Evolutionary conservation across 2,329 filamentous ascomycete genomes (phyloP), one percentile per base, ranked within the genome.

Genomic region (Trichoderma hamatum): DNA sequence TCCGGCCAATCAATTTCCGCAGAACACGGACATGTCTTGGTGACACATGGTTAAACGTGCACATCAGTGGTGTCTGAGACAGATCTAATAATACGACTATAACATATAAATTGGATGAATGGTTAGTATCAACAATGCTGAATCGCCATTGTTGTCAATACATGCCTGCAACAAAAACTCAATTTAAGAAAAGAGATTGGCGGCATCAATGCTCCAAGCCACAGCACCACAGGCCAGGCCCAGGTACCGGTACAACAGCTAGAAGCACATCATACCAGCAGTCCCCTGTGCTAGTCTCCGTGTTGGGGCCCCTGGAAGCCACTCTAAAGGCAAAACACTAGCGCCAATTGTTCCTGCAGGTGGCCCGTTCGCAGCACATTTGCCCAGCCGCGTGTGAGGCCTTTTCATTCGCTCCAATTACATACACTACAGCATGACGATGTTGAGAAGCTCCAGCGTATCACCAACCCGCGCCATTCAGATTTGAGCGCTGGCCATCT

Each of bases 301-400:
- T 49, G 46, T 49, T 59, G n/a, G 21, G 19, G 16, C 2, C 67
- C 60, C 60, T 69, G 63, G 36, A 67, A 28, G 24, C 24, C 34
- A n/a, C 32, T 39, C 21, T 49, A 24, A 59, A 68, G 7, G 5
- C 65, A 59, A 70, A 70, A 70, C 69, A 68, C 69, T 70, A 70
- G 69, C 69, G 43, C 55, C 69, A 43, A 39, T 52, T 54, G 69
- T 70, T 70, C 69, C 69, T 70, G 69, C 69, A 70, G 69, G 39
- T 64, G 67, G 58, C 21, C 66, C 58, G 43, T 61, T 34, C 56
- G 24, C 46, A 49, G 21, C n/a, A 14, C 63, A 66, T 51, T 30
- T 39, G 43, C 63, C 49, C 63, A 61, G 24, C 36, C 63, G 34
- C 65, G 49, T 19, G n/a, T 51, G 34, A 49, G 49, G 58, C 51